These are phyloP conservation scores for Escallonia herrerae DNA, from an alignment of 129 eudicot genomes.

Conservation along the genomic window DNA sequence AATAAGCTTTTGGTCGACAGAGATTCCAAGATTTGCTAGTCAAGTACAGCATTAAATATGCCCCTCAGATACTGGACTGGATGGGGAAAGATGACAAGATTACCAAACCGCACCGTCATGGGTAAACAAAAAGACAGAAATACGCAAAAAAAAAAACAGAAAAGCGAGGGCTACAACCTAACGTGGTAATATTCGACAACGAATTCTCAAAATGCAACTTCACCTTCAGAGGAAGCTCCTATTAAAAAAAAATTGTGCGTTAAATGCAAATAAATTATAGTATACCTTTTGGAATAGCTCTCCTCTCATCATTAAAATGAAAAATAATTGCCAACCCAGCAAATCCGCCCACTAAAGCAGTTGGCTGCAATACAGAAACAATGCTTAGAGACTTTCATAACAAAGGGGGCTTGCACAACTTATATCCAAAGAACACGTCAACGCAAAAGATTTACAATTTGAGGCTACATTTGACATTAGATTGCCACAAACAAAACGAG, in stretches of 20 bases:
- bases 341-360: conserved; percentile 46
- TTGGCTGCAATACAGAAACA: conserved; percentile 54
- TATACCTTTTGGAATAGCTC: conserved; percentile 62
- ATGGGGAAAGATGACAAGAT: not conserved
- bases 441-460: not conserved
- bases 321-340: conserved; percentile 49
- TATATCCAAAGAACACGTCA: conserved; percentile 5
- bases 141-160: not conserved
- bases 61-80: not conserved
- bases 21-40: too few relatives aligned
- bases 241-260: not conserved
- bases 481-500: not conserved
- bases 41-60: not conserved
- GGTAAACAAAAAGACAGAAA: not conserved
- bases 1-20: too few relatives aligned
- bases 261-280: not conserved
- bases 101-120: not conserved
- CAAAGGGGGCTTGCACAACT: not conserved
- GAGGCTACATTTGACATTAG: not conserved
- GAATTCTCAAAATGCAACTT: not conserved
- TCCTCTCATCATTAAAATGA: conserved; percentile 67
- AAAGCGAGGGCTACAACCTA: not conserved
- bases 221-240: not conserved
- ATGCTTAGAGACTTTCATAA: conserved; percentile 1
- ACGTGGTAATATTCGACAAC: not conserved